Evolutionary conservation across 2,329 filamentous ascomycete genomes (phyloP), one percentile per base, ranked within the genome.

Genomic region (Trichoderma atrobrunneum): DNA sequence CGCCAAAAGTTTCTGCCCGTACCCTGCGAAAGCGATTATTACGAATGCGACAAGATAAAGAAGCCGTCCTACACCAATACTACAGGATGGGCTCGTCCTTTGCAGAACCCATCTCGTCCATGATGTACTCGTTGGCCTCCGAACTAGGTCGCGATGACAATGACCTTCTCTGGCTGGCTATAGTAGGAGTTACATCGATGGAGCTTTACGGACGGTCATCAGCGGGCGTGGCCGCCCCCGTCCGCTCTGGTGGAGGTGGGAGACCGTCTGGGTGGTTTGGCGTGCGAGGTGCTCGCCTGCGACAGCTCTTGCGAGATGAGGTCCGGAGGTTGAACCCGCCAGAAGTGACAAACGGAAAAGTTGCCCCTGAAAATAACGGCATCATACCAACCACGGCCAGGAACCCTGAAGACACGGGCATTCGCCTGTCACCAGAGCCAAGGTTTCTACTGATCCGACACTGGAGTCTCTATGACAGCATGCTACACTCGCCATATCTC

Each of bases 381-480:
- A 89, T 95, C 69, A 97, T 98, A 68, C 94, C 93, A 8, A 97
- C 94, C 0, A 94, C 93, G 26, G 95, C 94, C 8, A 88, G 92
- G 73, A 96, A 92, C 74, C 94, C 96, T 7, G 95, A 95, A 70
- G 96, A 99, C 81, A 97, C 90, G 11, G 92, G 94, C 65, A 98
- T 99, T 76, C 91, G 95, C 26, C 85, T 99, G 51, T 97, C 95
- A 0, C 96, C 96, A 0, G 96, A 99, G 79, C 97, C 96, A 11
- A 92, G 93, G 54, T 97, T 99, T 76, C 87, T 98, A 30, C 88
- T 99, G 0, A 93, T 98, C 68, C 88, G 96, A 39, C 96, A 99
- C 80, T 99, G 96, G 96, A 97, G 94, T 76, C 85, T 99, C 16
- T 98, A 98, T 81, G 96, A 99, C 78, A 97, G 94, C 80, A 98